Conservation (phyloP, 441 rosid genomes). For the Kokia cookei region DNA sequence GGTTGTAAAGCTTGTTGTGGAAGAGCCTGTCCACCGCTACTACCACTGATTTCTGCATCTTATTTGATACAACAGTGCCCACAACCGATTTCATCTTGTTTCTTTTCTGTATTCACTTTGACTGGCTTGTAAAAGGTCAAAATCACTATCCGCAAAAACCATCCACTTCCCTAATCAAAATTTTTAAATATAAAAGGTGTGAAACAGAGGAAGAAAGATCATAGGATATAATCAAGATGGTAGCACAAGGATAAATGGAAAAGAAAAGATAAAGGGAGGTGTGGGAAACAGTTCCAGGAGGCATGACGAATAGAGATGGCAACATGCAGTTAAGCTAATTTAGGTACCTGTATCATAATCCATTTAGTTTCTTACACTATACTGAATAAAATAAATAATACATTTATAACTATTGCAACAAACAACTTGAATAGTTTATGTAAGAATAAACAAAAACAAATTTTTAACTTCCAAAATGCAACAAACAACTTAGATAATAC, state of each 20-base stretch:
- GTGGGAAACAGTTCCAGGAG: background rate
- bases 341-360: background rate
- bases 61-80: conserved; percentile 87
- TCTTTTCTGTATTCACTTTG: background rate
- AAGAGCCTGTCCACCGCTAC: conserved; percentile 89
- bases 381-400: background rate
- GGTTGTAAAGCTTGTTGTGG: conserved; percentile 72
- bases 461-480: background rate
- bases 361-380: background rate
- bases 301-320: background rate
- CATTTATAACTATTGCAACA: too few relatives aligned
- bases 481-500: background rate
- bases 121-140: background rate
- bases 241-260: background rate
- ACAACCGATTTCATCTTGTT: conserved; percentile 54
- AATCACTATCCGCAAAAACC: background rate
- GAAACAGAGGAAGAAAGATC: background rate
- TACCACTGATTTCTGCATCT: conserved; percentile 95
- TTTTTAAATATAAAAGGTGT: background rate
- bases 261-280: background rate
- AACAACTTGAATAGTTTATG: too few relatives aligned
- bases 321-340: background rate
- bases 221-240: background rate
- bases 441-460: background rate
- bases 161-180: background rate